These are phyloP conservation scores for Cyberlindnera mycetangii DNA, from an alignment of 805 yeast genomes.

Conservation along the genomic window DNA sequence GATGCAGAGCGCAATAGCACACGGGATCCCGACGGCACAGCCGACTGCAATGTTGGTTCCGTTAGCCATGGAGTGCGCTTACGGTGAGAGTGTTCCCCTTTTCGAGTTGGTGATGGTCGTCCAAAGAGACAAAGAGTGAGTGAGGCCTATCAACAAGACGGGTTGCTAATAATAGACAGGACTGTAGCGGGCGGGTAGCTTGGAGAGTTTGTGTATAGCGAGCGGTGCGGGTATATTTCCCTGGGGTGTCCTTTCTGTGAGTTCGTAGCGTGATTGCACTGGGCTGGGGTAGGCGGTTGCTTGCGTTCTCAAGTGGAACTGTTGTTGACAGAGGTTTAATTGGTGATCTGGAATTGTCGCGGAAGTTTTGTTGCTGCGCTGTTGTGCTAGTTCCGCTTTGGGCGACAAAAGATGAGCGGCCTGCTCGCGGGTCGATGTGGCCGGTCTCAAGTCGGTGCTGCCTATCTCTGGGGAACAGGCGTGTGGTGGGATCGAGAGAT, in stretches of 20 bases:
- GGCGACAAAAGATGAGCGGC: too few species aligned
- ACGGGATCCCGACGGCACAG: slow-evolving; percentile 51
- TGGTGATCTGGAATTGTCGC: slow-evolving; percentile 4
- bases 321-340: neutral
- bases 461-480: too few species aligned
- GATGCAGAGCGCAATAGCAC: slow-evolving; percentile 36
- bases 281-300: too few species aligned
- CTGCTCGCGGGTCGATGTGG: too few species aligned
- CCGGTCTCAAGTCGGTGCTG: too few species aligned
- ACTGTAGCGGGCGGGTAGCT: neutral
- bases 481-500: too few species aligned
- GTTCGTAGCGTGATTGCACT: too few species aligned
- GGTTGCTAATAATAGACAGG: neutral
- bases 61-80: slow-evolving; percentile 3
- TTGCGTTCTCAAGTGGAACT: neutral
- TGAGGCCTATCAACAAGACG: neutral
- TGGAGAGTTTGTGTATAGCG: neutral
- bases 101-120: neutral
- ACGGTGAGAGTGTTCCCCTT: neutral
- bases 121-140: neutral
- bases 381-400: neutral
- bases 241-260: too few species aligned
- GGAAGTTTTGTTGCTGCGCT: slow-evolving; percentile 4
- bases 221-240: neutral
- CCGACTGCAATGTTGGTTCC: slow-evolving; percentile 42